phyloP scores from a whole-genome alignment of 805 yeast genomes.

The Cyberlindnera amylophila region DNA sequence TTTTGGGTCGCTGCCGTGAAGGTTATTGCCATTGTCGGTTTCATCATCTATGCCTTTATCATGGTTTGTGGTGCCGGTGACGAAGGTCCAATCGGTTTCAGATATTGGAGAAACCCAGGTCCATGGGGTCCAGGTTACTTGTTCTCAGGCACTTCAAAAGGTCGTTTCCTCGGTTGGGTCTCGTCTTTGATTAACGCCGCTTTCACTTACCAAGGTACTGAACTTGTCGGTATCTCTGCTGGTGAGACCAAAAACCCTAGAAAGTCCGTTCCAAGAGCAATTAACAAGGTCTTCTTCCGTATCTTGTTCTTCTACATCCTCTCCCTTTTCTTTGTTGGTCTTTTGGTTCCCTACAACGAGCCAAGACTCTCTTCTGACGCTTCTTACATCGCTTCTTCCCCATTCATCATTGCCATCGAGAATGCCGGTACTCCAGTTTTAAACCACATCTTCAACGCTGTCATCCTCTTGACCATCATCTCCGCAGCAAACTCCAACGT shows the following conservation, averaged over 20 bases:
- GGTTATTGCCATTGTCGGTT: slow-evolving; percentile 66
- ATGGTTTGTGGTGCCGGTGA: slow-evolving; percentile 74
- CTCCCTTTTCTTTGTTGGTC: slow-evolving; percentile 64
- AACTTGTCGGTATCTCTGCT: slow-evolving; percentile 69
- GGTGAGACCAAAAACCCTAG: slow-evolving; percentile 69
- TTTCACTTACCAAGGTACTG: slow-evolving; percentile 79
- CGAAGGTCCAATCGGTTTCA: slow-evolving; percentile 70
- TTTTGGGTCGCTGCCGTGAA: slow-evolving; percentile 71
- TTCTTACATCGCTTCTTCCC: slow-evolving; percentile 51
- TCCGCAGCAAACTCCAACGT: slow-evolving; percentile 78
- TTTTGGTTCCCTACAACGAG: slow-evolving; percentile 64
- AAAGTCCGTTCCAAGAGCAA: slow-evolving; percentile 52
- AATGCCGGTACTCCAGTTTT: slow-evolving; percentile 64
- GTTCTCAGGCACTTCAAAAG: slow-evolving; percentile 46
- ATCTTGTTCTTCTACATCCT: slow-evolving; percentile 62
- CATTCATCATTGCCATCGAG: slow-evolving; percentile 67
- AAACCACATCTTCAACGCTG: slow-evolving; percentile 71
- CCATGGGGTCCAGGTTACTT: slow-evolving; percentile 67
- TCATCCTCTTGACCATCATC: slow-evolving; percentile 58
- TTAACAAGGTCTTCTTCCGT: slow-evolving; percentile 64
- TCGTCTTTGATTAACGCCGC: slow-evolving; percentile 68
- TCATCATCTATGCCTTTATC: slow-evolving; percentile 60
- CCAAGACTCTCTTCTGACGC: slow-evolving; percentile 36
- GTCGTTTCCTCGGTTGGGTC: slow-evolving; percentile 66
- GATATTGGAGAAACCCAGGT: slow-evolving; percentile 80